phyloP scores from a whole-genome alignment of 2,329 filamentous ascomycete species.

The Xylaria sp. region DNA sequence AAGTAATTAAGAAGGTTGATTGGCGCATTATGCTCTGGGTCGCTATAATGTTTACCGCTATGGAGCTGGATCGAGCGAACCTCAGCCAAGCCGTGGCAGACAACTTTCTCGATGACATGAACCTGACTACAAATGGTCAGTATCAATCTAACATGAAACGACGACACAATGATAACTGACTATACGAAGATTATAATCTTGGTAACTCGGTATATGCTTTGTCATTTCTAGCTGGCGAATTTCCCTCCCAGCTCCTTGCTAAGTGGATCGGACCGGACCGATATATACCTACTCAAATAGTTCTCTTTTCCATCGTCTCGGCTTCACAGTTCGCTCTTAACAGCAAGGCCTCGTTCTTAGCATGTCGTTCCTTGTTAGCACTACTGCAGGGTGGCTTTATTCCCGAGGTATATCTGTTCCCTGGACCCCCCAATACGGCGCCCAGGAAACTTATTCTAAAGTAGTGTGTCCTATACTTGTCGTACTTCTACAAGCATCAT shows the following conservation, averaged over 20 bases:
- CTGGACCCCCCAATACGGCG: neutral
- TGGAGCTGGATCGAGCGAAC: constrained; percentile 62
- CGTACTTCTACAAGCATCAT: constrained; percentile 50
- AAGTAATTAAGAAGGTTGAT: constrained; percentile 48
- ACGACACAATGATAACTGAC: neutral
- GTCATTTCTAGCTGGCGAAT: constrained; percentile 65
- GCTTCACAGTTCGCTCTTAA: constrained; percentile 46
- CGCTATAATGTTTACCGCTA: constrained; percentile 61
- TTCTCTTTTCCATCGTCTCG: constrained; percentile 46
- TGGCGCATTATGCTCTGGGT: constrained; percentile 58
- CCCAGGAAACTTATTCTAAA: neutral
- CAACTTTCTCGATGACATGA: constrained; percentile 57
- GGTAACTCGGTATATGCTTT: constrained; percentile 65
- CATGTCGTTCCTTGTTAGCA: constrained; percentile 44
- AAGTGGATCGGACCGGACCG: constrained; percentile 57
- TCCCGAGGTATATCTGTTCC: constrained; percentile 42
- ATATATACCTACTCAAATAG: constrained; percentile 47
- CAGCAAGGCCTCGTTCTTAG: constrained; percentile 42
- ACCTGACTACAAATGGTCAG: constrained; percentile 57
- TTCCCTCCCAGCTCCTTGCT: constrained; percentile 68
- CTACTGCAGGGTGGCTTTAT: constrained; percentile 49
- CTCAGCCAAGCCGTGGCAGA: constrained; percentile 59
- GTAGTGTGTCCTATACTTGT: constrained; percentile 48
- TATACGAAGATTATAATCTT: constrained; percentile 57
- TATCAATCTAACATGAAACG: neutral